Evolutionary conservation across 139 green algal species (phyloP).

Genomic region (Nannochloris sp.): DNA sequence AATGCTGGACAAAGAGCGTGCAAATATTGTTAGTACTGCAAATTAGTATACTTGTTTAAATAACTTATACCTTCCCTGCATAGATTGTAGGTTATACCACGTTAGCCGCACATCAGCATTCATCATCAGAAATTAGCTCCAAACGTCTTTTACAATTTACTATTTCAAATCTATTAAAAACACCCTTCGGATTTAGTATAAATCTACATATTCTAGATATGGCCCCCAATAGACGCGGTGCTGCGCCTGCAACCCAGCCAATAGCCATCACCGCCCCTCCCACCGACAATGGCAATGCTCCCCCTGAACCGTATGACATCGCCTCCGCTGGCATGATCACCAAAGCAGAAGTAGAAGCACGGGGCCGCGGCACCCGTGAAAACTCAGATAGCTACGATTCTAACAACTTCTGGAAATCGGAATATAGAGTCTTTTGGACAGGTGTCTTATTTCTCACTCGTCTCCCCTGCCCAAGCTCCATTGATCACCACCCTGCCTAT

Average conservation of each 20-base stretch:
- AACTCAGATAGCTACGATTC: conserved; percentile 24
- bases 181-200: too few species aligned
- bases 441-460: conserved; percentile 51
- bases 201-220: too few species aligned
- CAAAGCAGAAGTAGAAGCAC: conserved; percentile 32
- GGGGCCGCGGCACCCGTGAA: conserved; percentile 30
- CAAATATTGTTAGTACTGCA: too few species aligned
- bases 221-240: not conserved
- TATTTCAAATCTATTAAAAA: too few species aligned
- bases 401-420: not conserved
- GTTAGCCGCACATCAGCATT: too few species aligned
- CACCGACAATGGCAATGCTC: not conserved
- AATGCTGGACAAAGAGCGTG: too few species aligned
- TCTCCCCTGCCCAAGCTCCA: conserved; percentile 27
- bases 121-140: too few species aligned
- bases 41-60: too few species aligned
- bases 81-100: too few species aligned
- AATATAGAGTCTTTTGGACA: conserved; percentile 45
- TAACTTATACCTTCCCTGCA: too few species aligned
- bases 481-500: conserved; percentile 48
- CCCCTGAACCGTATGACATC: too few species aligned
- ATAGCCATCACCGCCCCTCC: not conserved
- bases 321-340: conserved; percentile 13
- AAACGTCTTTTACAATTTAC: too few species aligned
- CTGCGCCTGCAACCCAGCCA: not conserved